phyloP scores from a whole-genome alignment of 305 asterid species.

The Lippia alba region DNA sequence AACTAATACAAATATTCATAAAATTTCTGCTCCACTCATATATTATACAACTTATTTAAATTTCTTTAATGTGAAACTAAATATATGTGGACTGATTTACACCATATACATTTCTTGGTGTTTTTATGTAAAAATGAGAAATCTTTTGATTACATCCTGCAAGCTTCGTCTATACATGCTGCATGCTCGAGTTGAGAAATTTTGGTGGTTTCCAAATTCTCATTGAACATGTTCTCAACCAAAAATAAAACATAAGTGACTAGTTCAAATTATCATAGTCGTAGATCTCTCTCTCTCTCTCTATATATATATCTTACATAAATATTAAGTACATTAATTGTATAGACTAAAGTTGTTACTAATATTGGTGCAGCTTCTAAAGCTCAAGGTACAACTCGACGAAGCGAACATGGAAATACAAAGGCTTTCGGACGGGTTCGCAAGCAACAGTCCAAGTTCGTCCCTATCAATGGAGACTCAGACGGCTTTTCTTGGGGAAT shows the following conservation, averaged over 20 bases:
- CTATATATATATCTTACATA: not conserved
- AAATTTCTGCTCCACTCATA: not conserved
- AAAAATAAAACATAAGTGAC: no score
- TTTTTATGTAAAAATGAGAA: not conserved
- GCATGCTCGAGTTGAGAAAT: no score
- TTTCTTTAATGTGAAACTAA: not conserved
- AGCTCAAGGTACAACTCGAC: conserved; percentile 60
- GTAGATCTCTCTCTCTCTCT: no score
- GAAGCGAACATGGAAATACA: conserved; percentile 69
- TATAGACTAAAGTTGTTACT: not conserved
- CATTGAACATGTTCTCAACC: no score
- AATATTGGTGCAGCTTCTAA: conserved; percentile 50
- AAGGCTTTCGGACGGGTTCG: conserved; percentile 47
- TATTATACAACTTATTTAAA: not conserved
- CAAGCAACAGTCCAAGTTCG: conserved; percentile 74
- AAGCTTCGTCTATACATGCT: no score
- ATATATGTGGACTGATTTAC: not conserved
- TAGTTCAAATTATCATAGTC: no score
- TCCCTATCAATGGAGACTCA: conserved; percentile 61
- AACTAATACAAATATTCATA: not conserved
- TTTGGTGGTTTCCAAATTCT: no score
- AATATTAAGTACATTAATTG: not conserved
- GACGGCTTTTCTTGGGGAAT: conserved; percentile 58
- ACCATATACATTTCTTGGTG: no score
- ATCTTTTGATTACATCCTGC: no score